These are phyloP conservation scores for Perkinsus marinus DNA, from an alignment of 169 alveolate genomes.

Conservation along the genomic window DNA sequence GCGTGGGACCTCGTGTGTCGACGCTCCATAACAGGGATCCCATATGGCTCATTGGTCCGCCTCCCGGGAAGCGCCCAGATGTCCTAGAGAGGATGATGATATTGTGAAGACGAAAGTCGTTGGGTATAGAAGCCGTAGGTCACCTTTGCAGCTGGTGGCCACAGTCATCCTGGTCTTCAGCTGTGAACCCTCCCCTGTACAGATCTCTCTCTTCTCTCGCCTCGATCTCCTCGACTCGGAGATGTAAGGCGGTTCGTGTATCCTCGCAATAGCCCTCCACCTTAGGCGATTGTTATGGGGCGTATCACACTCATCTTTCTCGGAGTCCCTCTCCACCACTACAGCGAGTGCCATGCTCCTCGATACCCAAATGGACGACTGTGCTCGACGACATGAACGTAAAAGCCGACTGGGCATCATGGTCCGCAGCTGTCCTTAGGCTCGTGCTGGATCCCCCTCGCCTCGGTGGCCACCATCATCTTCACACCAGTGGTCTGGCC, in stretches of 20 bases:
- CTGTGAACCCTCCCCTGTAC: background rate
- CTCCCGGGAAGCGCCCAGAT: no score
- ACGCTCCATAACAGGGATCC: no score
- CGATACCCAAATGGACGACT: background rate
- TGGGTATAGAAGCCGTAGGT: background rate
- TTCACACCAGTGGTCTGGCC: background rate
- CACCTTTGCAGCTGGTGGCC: background rate
- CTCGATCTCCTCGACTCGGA: background rate
- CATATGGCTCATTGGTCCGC: no score
- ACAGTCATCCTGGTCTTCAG: background rate
- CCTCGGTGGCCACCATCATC: background rate
- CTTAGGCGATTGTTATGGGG: background rate
- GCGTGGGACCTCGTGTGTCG: no score
- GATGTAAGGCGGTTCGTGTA: no score
- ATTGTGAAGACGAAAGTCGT: background rate
- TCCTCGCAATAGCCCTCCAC: background rate
- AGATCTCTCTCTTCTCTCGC: background rate
- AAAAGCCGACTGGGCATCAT: background rate
- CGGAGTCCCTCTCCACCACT: background rate
- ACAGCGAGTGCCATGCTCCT: background rate
- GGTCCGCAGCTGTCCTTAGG: background rate
- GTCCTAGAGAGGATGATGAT: no score
- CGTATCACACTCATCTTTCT: background rate
- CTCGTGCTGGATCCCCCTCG: background rate
- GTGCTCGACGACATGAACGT: background rate